Conservation (phyloP, 148 eudicot species). For the Cornus controversa region DNA sequence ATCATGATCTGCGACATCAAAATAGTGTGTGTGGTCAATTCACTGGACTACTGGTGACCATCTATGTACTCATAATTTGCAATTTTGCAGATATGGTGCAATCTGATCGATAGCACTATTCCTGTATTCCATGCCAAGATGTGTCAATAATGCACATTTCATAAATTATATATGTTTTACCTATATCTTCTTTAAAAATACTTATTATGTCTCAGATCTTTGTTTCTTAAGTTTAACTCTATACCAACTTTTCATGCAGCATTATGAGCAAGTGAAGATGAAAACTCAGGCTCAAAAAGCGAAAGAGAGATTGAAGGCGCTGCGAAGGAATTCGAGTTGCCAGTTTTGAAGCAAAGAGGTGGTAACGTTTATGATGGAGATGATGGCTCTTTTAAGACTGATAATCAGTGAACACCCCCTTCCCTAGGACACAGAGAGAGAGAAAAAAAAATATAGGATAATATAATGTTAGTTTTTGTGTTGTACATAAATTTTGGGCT, state of each 20-base stretch:
- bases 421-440: too few species aligned
- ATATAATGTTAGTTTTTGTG: too few species aligned
- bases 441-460: too few species aligned
- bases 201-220: too few species aligned
- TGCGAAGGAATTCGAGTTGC: constrained; percentile 55
- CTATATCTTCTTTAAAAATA: too few species aligned
- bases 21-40: background rate
- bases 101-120: too few species aligned
- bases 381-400: too few species aligned
- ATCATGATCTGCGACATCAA: background rate
- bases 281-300: constrained; percentile 36
- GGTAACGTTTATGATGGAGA: background rate
- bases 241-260: constrained; percentile 24
- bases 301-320: constrained; percentile 30
- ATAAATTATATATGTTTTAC: too few species aligned
- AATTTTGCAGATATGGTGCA: background rate
- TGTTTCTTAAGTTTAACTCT: background rate
- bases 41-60: background rate
- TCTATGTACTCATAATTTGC: constrained; percentile 3
- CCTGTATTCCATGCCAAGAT: too few species aligned
- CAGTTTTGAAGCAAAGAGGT: constrained; percentile 22
- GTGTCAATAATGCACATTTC: background rate
- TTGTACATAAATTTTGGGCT: too few species aligned
- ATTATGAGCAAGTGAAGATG: constrained; percentile 43
- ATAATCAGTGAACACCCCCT: too few species aligned